Percentiles rank a stretch among this genome's conserved stretches.
Evolutionary conservation across 1,284 basidiomycete species (phyloP).

Genomic region (Pseudozyma pruni): DNA sequence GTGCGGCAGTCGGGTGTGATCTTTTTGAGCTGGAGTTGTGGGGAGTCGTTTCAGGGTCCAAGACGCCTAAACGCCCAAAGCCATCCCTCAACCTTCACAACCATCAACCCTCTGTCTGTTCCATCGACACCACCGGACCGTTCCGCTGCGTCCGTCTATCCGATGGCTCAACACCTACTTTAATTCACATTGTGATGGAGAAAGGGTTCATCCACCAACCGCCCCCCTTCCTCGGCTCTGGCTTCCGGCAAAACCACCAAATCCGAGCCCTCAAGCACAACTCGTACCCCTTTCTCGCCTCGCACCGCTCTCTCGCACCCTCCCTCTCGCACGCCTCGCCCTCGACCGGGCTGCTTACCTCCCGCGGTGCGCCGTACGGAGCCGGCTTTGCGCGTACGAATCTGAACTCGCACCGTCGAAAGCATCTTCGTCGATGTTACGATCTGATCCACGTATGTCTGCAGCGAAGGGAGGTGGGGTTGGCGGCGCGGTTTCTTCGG

Average conservation of each 20-base stretch:
- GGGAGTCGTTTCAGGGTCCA: slow-evolving; percentile 1
- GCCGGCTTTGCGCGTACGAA: slow-evolving; percentile 6
- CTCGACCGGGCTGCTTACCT: slow-evolving; percentile 11
- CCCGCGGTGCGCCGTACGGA: background rate
- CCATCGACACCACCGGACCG: background rate
- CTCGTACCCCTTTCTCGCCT: slow-evolving; percentile 15
- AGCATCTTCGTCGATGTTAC: slow-evolving; percentile 26
- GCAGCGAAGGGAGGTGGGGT: slow-evolving; percentile 3
- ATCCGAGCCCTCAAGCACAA: slow-evolving; percentile 36
- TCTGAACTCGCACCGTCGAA: slow-evolving; percentile 14
- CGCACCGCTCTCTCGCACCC: slow-evolving; percentile 19
- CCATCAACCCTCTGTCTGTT: background rate
- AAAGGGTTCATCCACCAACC: slow-evolving; percentile 3
- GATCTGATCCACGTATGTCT: slow-evolving; percentile 25
- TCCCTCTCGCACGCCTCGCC: slow-evolving; percentile 20
- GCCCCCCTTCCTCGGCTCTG: slow-evolving; percentile 22
- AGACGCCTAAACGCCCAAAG: too few relatives aligned
- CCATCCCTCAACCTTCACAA: background rate
- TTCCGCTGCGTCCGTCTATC: too few relatives aligned
- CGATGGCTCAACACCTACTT: too few relatives aligned
- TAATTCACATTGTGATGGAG: slow-evolving; percentile 19
- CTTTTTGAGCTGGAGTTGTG: too few relatives aligned
- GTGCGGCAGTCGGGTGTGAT: background rate
- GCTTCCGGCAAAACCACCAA: slow-evolving; percentile 25
- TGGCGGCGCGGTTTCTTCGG: slow-evolving; percentile 17